Evolutionary conservation across 176 grass and related monocot genomes (phyloP), one percentile per base, ranked within the genome.

Genomic region (Musa itinerans): DNA sequence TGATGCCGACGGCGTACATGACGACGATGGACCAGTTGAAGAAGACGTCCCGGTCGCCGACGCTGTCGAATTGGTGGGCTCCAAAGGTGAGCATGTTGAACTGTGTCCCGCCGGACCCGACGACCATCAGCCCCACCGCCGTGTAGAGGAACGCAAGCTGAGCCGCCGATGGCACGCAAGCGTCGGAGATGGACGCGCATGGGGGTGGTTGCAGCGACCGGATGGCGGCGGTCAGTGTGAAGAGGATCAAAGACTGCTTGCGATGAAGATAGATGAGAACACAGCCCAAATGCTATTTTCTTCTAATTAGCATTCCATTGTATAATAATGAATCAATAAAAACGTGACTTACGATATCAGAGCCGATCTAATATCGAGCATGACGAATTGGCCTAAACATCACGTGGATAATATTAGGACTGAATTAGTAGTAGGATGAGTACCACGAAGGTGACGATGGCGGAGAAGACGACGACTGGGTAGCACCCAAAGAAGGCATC

Each of bases 401-500:
- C 20, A 14, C 0, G 10, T 76, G 9, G 55, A 74, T 27, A 27
- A 27, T 27, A 27, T 27, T 27, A 27, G 26, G 26, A 27, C 26
- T 27, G 26, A 48, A 4, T 0, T 68, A 24, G 14, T 2, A n/a
- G 17, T 3, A 14, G 2, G 17, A 19, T 51, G 14, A 4, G 1
- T 78, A 86, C 87, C 80, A 90, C 68, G 52, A 92, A 73, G 17
- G 73, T 29, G 68, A 83, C 71, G 50, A 12, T 69, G 62, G 82
- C 81, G 57, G 83, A 80, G 79, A 83, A 21, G 0, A 78, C 87
- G n/a, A 96, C 43, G 15, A 96, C 19, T 2, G 89, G 83, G 80
- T 77, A 92, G 81, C 75, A 92, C 12, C 89, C 93, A 52, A 90
- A 83, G 78, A 85, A 96, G 43, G 89, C 92, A 7, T 96, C 92